Percentiles rank a stretch among this genome's conserved stretches.
These are phyloP conservation scores for Ophiostoma himal-ulmi DNA, from an alignment of 2,329 filamentous ascomycete genomes.

Conservation along the genomic window DNA sequence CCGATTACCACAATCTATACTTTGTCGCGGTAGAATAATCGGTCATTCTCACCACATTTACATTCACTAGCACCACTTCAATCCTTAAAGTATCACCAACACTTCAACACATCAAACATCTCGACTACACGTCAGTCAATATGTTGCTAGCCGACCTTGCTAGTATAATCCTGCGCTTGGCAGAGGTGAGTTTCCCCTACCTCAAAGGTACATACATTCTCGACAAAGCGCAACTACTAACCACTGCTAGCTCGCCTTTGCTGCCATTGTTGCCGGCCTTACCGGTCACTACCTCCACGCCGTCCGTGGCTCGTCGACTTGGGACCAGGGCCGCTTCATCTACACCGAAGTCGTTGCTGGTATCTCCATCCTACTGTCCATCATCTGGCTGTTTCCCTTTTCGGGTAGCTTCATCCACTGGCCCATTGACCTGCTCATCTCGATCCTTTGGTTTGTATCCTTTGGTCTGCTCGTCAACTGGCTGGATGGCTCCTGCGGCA, in stretches of 20 bases:
- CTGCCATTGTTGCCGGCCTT: slow-evolving; percentile 65
- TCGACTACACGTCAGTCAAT: slow-evolving; percentile 26
- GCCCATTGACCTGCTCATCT: slow-evolving; percentile 64
- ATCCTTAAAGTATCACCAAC: neutral
- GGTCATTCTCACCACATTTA: neutral
- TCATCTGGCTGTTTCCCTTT: slow-evolving; percentile 70
- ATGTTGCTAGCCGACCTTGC: slow-evolving; percentile 51
- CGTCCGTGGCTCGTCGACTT: slow-evolving; percentile 42
- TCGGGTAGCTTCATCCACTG: slow-evolving; percentile 62
- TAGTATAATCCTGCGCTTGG: slow-evolving; percentile 53
- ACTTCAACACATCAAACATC: neutral
- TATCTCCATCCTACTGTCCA: slow-evolving; percentile 60
- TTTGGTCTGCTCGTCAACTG: slow-evolving; percentile 61
- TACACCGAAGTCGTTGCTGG: slow-evolving; percentile 68
- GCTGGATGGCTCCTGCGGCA: slow-evolving; percentile 46
- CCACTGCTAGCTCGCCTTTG: slow-evolving; percentile 51
- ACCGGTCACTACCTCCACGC: slow-evolving; percentile 60
- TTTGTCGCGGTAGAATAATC: neutral
- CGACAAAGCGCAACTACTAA: neutral
- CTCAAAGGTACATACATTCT: neutral
- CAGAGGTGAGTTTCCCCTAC: slow-evolving; percentile 31
- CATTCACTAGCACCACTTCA: neutral
- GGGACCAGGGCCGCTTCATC: slow-evolving; percentile 61
- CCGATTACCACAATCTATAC: neutral
- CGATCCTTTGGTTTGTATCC: slow-evolving; percentile 62